Evolutionary conservation across 345 rosid genomes (phyloP).

Genomic region (Boechera divaricarpa): DNA sequence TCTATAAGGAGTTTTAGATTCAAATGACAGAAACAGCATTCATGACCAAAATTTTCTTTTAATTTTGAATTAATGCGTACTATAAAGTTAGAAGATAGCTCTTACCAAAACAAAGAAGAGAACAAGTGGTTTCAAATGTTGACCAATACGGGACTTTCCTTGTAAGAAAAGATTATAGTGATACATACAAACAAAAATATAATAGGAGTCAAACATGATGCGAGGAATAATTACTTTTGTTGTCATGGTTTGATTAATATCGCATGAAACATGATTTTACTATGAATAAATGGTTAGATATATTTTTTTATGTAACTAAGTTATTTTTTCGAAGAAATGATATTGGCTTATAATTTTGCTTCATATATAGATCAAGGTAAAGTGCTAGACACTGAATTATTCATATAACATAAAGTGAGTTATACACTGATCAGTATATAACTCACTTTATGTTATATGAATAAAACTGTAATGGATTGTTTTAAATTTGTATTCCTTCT

Average conservation of each 20-base stretch:
- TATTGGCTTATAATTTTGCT: too few relatives aligned
- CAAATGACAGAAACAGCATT: background rate
- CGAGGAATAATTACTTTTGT: background rate
- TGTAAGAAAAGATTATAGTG: background rate
- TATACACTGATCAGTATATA: too few relatives aligned
- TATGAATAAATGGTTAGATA: background rate
- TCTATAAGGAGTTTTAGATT: background rate
- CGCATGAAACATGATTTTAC: background rate
- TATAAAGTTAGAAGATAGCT: constrained; percentile 1
- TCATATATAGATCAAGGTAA: too few relatives aligned
- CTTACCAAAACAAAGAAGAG: background rate
- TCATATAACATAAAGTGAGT: background rate
- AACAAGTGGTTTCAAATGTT: background rate
- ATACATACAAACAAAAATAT: background rate
- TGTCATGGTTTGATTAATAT: background rate
- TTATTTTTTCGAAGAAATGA: too few relatives aligned
- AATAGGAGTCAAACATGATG: background rate
- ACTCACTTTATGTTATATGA: too few relatives aligned
- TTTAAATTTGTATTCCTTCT: background rate
- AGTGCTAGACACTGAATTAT: background rate
- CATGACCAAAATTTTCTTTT: background rate
- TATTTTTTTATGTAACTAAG: too few relatives aligned
- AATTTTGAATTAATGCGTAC: background rate
- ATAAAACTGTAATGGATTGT: background rate
- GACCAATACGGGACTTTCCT: constrained; percentile 19